Base-by-base conservation (phyloP, 371 early-diverging fungal genomes). In the Apophysomyces sp. region DNA sequence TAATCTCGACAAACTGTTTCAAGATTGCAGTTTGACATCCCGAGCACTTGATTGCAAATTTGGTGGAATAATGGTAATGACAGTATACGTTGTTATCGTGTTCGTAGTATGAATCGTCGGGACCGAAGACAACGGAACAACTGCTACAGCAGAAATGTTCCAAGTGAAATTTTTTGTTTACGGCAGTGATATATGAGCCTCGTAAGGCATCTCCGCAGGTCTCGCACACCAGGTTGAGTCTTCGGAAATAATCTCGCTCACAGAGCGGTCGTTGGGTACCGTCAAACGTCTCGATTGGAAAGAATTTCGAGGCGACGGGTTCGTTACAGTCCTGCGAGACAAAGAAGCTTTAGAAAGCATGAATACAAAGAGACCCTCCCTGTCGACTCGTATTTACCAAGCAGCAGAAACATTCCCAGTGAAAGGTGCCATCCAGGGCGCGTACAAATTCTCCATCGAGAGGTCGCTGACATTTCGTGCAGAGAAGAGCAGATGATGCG, bases 71-170 rank as follows among this genome's bases (percentile, higher is more conserved):
- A 73, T 98, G 98, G 67, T 89, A 88, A 63, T 95, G 91, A 67
- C 99, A 98, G 69, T 90, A 98, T 15, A 97, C 92, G 57, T 91
- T 84, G 58, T 89, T 87, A 32, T 94, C 90, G 64, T 94, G 90
- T 70, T 98, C 98, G 67, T 96, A 98, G 74, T 97, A 97, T 2
- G 94, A 92, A 69, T 96, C 98, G 61, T 94, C 92, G 31, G 95
- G 94, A 0, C 95, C 94, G 77, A 98, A 97, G 16, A 94, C 90
- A 0, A 89, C 92, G n/a, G 91, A 83, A 64, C 99, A 98, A n/a
- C 91, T 86, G 16, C 92, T 88, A 71, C 98, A 98, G 32, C 93
- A 91, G 73, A 98, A 98, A 73, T 98, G 98, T 62, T 97, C 97
- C 57, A 96, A 78, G 65, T 98, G 98, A 75, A 92, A 98, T 67